These are phyloP conservation scores for Diaporthe australafricana DNA, from an alignment of 2,329 filamentous ascomycete species.

Conservation along the genomic window DNA sequence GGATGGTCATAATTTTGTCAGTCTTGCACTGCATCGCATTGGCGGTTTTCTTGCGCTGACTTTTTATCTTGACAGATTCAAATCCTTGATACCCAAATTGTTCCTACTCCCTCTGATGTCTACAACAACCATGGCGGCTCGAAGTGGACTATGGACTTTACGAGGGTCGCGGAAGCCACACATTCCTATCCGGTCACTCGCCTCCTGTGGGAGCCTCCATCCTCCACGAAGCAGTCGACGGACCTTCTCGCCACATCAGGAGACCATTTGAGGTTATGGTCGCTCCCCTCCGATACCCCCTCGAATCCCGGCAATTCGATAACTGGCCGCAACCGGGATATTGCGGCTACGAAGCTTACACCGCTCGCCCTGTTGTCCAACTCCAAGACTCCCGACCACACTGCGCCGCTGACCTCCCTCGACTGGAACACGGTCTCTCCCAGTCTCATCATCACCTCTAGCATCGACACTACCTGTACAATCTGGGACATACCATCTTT, in stretches of 20 bases:
- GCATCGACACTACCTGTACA: slow-evolving; percentile 98
- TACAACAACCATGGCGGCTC: slow-evolving; percentile 74
- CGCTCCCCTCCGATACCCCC: slow-evolving; percentile 78
- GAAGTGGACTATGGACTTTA: slow-evolving; percentile 87
- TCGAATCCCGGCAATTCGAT: slow-evolving; percentile 74
- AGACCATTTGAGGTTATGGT: slow-evolving; percentile 94
- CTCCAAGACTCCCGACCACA: slow-evolving; percentile 98
- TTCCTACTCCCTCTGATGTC: slow-evolving; percentile 75
- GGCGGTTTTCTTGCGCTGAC: background rate
- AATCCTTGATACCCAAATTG: slow-evolving; percentile 90
- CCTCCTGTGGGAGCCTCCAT: slow-evolving; percentile 95
- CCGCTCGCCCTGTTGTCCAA: slow-evolving; percentile 94
- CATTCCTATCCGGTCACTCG: slow-evolving; percentile 98
- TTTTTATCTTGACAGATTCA: slow-evolving; percentile 76
- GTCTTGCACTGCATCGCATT: slow-evolving; percentile 43
- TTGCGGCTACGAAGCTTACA: slow-evolving; percentile 82
- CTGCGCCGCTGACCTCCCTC: slow-evolving; percentile 92
- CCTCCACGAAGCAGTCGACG: slow-evolving; percentile 93
- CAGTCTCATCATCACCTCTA: slow-evolving; percentile 97
- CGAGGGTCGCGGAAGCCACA: slow-evolving; percentile 93
- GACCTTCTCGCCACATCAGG: slow-evolving; percentile 95
- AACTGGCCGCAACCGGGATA: slow-evolving; percentile 69
- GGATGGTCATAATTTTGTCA: slow-evolving; percentile 97
- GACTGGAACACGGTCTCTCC: slow-evolving; percentile 99
- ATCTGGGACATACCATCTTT: slow-evolving; percentile 99